A percentile compares a stretch with the other conserved stretches of the same genome.
phyloP scores from a whole-genome alignment of 345 rosid species.

The Eucalyptus camaldulensis region DNA sequence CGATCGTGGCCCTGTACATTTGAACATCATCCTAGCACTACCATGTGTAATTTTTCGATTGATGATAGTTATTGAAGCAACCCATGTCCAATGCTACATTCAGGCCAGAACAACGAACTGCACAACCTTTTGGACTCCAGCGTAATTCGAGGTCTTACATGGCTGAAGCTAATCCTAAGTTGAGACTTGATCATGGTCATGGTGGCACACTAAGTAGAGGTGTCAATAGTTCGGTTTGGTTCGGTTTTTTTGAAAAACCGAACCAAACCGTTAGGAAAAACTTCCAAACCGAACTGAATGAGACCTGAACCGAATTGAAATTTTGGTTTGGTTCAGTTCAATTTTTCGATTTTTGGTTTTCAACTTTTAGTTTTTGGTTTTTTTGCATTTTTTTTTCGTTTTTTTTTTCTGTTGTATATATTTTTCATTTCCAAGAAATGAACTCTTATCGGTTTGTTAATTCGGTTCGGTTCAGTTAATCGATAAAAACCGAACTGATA shows the following conservation, averaged over 20 bases:
- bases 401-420: too few relatives aligned
- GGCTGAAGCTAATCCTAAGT: not conserved
- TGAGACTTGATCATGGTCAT: not conserved
- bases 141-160: not conserved
- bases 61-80: not conserved
- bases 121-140: not conserved
- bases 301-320: fast-evolving
- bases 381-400: too few relatives aligned
- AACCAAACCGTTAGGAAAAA: too few relatives aligned
- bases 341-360: too few relatives aligned
- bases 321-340: fast-evolving
- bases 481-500: too few relatives aligned
- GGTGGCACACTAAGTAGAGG: not conserved
- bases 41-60: not conserved
- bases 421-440: too few relatives aligned
- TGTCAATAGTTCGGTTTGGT: fast-evolving
- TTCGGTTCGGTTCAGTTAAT: fast-evolving
- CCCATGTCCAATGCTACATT: not conserved
- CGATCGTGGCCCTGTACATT: not conserved
- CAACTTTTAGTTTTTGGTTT: too few relatives aligned
- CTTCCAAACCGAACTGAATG: too few relatives aligned
- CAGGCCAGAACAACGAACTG: not conserved
- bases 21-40: not conserved
- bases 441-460: fast-evolving
- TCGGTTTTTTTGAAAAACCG: fast-evolving